phyloP scores from a whole-genome alignment of 345 rosid genomes.

The Microcos paniculata region DNA sequence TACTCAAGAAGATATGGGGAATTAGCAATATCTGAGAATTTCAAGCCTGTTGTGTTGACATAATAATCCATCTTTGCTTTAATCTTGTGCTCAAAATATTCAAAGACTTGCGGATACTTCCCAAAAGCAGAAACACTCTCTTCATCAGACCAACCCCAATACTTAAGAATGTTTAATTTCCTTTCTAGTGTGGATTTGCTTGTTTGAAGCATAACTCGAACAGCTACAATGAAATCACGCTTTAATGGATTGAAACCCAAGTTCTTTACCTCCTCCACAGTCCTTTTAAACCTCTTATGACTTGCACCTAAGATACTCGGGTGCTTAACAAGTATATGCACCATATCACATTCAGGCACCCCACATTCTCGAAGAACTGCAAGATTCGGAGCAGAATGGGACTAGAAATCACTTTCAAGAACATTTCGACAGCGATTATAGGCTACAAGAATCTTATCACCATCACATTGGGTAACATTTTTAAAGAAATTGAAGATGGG shows the following conservation, averaged over 20 bases:
- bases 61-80: not conserved
- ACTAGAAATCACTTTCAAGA: not conserved
- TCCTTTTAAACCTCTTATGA: not conserved
- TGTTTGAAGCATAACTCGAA: not conserved
- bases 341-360: not conserved
- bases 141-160: conserved; percentile 25
- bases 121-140: conserved; percentile 13
- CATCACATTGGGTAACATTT: not conserved
- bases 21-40: conserved; percentile 7
- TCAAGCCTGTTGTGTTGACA: conserved; percentile 23
- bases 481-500: not conserved
- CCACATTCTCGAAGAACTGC: not conserved
- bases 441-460: too few relatives aligned
- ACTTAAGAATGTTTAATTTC: not conserved
- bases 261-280: conserved; percentile 1
- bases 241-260: not conserved
- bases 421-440: not conserved
- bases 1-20: not conserved
- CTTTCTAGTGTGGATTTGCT: too few relatives aligned
- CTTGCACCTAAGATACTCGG: not conserved
- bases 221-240: not conserved
- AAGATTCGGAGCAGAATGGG: not conserved
- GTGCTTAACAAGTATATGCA: too few relatives aligned
- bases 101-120: conserved; percentile 14
- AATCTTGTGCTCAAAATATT: conserved; percentile 24